Evolutionary conservation across 2,329 filamentous ascomycete genomes (phyloP).

Genomic region (Monilinia vaccinii-corymbosi): DNA sequence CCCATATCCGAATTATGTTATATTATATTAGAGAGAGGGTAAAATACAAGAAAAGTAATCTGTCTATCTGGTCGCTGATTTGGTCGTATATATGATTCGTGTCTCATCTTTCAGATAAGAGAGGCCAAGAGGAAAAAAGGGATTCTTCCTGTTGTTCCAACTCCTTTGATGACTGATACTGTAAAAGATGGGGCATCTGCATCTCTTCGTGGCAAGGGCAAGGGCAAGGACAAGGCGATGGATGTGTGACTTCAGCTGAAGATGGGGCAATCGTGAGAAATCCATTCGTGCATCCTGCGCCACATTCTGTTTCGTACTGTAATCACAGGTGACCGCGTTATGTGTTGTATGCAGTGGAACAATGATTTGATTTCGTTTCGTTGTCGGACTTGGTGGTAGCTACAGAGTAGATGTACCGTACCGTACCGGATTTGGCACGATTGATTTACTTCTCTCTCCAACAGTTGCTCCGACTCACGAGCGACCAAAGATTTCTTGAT

Average conservation of each 20-base stretch:
- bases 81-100: background rate
- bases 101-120: background rate
- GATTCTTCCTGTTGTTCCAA: background rate
- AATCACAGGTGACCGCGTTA: background rate
- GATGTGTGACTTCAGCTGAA: constrained; percentile 1
- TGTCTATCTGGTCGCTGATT: background rate
- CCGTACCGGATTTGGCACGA: constrained; percentile 8
- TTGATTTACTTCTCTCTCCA: background rate
- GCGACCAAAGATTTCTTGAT: background rate
- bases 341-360: constrained; percentile 6
- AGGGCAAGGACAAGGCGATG: too few relatives aligned
- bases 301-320: constrained; percentile 2
- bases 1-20: too few relatives aligned
- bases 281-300: constrained; percentile 8
- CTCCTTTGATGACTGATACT: background rate
- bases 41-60: background rate
- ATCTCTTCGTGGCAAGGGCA: constrained; percentile 8
- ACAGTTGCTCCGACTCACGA: background rate
- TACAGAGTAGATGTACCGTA: background rate
- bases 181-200: background rate
- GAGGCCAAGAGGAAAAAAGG: background rate
- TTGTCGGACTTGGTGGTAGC: too few relatives aligned
- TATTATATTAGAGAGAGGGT: too few relatives aligned
- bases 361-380: background rate
- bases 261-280: constrained; percentile 4